phyloP scores from a whole-genome alignment of 2,329 filamentous ascomycete genomes.

The Lachnellula cervina region DNA sequence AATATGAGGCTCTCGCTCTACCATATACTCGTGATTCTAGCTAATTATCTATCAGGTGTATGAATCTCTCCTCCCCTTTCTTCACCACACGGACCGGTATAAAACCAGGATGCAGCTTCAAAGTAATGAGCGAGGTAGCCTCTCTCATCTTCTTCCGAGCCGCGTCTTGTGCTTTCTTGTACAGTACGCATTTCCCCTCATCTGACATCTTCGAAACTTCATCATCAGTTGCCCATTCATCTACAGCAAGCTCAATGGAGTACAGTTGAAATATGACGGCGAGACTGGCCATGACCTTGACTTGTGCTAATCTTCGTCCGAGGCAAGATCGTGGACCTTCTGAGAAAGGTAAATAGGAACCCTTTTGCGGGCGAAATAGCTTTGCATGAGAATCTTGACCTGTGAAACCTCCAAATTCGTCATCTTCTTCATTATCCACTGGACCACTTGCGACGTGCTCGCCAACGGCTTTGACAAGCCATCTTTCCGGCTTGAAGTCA shows the following conservation, averaged over 20 bases:
- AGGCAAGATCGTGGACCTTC: slow-evolving; percentile 54
- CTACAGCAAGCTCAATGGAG: slow-evolving; percentile 19
- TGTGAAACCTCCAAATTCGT: slow-evolving; percentile 54
- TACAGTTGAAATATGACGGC: slow-evolving; percentile 46
- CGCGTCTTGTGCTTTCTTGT: slow-evolving; percentile 54
- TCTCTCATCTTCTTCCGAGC: slow-evolving; percentile 47
- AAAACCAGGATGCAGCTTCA: slow-evolving; percentile 58
- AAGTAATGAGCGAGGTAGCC: slow-evolving; percentile 61
- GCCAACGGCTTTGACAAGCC: slow-evolving; percentile 46
- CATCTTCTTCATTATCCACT: slow-evolving; percentile 36
- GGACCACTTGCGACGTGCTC: slow-evolving; percentile 16
- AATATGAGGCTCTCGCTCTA: background rate
- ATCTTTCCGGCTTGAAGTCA: slow-evolving; percentile 68
- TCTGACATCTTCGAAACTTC: slow-evolving; percentile 38
- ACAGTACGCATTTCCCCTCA: slow-evolving; percentile 47
- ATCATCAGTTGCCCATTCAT: slow-evolving; percentile 22
- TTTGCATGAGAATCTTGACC: slow-evolving; percentile 57
- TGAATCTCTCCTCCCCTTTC: slow-evolving; percentile 66
- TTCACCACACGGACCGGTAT: slow-evolving; percentile 64
- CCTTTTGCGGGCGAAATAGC: slow-evolving; percentile 56
- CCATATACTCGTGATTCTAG: background rate
- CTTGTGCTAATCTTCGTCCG: slow-evolving; percentile 54
- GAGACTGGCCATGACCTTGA: slow-evolving; percentile 52
- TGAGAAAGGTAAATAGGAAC: slow-evolving; percentile 54
- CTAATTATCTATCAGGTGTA: slow-evolving; percentile 30